A percentile compares a stretch with the other conserved stretches of the same genome.
Evolutionary conservation across 2,329 filamentous ascomycete genomes (phyloP).

Genomic region (Huntiella omanensis): DNA sequence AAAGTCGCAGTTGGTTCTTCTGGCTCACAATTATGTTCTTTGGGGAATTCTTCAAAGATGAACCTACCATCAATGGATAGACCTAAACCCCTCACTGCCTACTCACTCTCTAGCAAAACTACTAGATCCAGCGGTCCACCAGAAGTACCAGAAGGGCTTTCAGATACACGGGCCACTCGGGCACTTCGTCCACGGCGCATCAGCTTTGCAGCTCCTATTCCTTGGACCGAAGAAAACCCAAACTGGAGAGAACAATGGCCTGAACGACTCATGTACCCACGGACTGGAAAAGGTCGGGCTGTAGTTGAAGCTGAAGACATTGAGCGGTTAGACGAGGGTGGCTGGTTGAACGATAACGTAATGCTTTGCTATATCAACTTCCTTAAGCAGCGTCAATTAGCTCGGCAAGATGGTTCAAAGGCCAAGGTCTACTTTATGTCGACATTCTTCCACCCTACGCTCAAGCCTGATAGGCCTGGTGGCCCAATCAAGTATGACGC

Average conservation of each 20-base stretch:
- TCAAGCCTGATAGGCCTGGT: slow-evolving; percentile 36
- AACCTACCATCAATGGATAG: too few species aligned
- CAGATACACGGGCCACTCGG: background rate
- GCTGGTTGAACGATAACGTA: slow-evolving; percentile 84
- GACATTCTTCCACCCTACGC: slow-evolving; percentile 71
- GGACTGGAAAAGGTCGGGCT: slow-evolving; percentile 37
- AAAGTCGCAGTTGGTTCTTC: too few species aligned
- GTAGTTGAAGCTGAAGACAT: slow-evolving; percentile 58
- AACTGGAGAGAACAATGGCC: slow-evolving; percentile 35
- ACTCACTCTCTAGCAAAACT: background rate
- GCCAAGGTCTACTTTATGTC: slow-evolving; percentile 73
- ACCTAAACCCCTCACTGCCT: background rate
- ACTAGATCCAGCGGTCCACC: slow-evolving; percentile 7
- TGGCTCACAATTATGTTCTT: too few species aligned
- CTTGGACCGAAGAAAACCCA: slow-evolving; percentile 32
- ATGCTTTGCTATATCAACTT: slow-evolving; percentile 74
- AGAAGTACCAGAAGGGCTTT: background rate
- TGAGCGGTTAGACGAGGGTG: slow-evolving; percentile 56
- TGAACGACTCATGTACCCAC: slow-evolving; percentile 42
- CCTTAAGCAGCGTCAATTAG: slow-evolving; percentile 37
- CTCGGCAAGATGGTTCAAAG: slow-evolving; percentile 22
- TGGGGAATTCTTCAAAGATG: too few species aligned
- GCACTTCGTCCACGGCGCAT: slow-evolving; percentile 13
- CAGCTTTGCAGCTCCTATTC: too few species aligned
- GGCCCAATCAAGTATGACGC: slow-evolving; percentile 57